Evolutionary conservation across 2,329 filamentous ascomycete genomes (phyloP), one percentile per base, ranked within the genome.

Genomic region (Annulohypoxylon truncatum): DNA sequence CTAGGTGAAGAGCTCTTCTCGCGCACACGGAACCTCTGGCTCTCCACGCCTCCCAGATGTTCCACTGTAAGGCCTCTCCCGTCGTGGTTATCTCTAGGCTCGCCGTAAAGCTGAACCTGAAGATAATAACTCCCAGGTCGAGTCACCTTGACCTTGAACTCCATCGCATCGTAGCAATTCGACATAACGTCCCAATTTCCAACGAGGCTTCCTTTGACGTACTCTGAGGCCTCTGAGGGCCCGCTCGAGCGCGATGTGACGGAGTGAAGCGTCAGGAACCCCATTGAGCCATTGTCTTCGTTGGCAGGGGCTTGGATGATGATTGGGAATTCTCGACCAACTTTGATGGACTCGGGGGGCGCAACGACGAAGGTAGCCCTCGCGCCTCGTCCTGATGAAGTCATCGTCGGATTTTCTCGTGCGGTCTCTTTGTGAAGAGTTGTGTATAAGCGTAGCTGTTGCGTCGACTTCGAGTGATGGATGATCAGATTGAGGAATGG

Each of bases 31-130:
- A 66, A 66, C 18, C 29, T 33, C 51, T 61, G 52, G 10, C 62
- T 66, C 12, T 61, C 56, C 38, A 58, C 10, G n/a, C 46, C 31
- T 15, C 47, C 59, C 35, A 61, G 28, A 24, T 61, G 47, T 44
- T 66, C 62, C 57, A 66, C 52, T 13, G 53, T 35, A 9, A 48
- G 31, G 2, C 46, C 57, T 13, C 40, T 31, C 13, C 56, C 48
- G 24, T 61, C 62, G 20, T 40, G 24, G 13, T 26, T 38, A 29
- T 29, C 22, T 6, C 31, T 40, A 24, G 62, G 62, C 24, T 47
- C 51, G 57, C 57, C 33, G 52, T 66, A 66, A 38, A 66, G 42
- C 24, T 66, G 62, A 24, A 66, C 18, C 12, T 40, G 48, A 18
- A 66, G 33, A 47, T 47, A 42, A 18, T 61, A 66, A 24, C 33